Base-by-base conservation (phyloP, 106 monocot species). In the Phalaenopsis aphrodite region DNA sequence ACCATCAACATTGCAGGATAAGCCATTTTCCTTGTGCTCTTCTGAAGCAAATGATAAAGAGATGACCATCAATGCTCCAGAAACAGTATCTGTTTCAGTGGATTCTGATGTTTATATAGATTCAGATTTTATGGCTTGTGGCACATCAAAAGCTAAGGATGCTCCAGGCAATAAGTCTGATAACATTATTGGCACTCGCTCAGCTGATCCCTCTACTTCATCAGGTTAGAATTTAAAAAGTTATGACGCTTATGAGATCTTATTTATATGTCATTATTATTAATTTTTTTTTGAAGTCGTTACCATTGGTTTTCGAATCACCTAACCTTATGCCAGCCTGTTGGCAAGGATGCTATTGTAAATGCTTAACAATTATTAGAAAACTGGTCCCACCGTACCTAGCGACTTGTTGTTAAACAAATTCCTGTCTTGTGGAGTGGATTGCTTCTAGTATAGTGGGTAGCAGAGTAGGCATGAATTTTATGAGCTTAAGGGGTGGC, bases 41-140 rank as follows among this genome's bases (percentile, higher is more conserved):
- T 74, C 74, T 42, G 74, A 42, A 74, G 74, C 43, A n/a, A 42
- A 45, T 45, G 74, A 19, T 74, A 36, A 74, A 42, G 43, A 9
- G 74, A 74, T 19, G 15, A 71, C 15, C 43, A 74, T 74, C 74
- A 74, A 74, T n/a, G 43, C 43, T 18, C 43, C 2, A 45, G 74
- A 67, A 67, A 67, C 42, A 74, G 45, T 11, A 45, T 42, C 42
- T 74, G n/a, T 19, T 74, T 74, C 74, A 74, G 41, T 43, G 19
- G 18, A 74, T 74, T 74, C 43, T 74, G 4, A 74, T 45, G 74
- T 16, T 45, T 74, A n/a, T 74, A n/a, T 42, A n/a, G 74, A 74
- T 45, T 16, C 36, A 74, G 7, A 19, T 74, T 42, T 18, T 42
- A 43, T 74, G 43, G 45, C 19, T 74, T 19, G 16, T 74, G 41